Base-by-base conservation (phyloP, 2,329 filamentous ascomycete genomes). In the Trichoderma gracile region DNA sequence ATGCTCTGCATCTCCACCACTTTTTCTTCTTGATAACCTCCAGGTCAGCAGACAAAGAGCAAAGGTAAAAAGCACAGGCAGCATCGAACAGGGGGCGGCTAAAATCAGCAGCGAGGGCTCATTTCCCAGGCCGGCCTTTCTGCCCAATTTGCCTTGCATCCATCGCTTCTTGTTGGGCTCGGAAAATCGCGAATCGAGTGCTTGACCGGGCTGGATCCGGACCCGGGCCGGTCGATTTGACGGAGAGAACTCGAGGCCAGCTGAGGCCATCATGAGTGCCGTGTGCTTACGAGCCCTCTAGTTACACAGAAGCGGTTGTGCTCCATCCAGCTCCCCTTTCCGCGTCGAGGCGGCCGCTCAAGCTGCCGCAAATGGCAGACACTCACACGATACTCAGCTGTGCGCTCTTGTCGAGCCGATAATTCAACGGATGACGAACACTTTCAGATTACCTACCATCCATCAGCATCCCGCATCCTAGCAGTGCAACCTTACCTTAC, bases 211-310 rank as follows among this genome's bases (percentile, higher is more conserved):
- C 57, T 25, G n/a, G 21, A 42, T 38, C 43, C 58, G 57, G 57
- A 25, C n/a, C 47, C 57, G 57, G 57, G 57, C 57, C 57, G 47
- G 57, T 61, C 21, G 30, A 21, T 23, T 27, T 30, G 43, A 23
- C 49, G n/a, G 33, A 46, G 45, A 33, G 21, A 40, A 40, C 38
- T 43, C 46, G 45, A 52, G 38, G 38, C 49, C 47, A 53, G 47
- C 47, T 53, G 58, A 53, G 47, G 30, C 47, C 49, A 30, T 62
- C 59, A 53, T 53, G 49, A 38, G 49, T n/a, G 5, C 38, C 45
- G 10, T 33, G 46, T 38, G 38, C 38, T 27, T 52, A 43, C 42
- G 38, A 45, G 46, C 17, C 25, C 23, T 6, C 0, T 46, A 2
- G 33, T 38, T 19, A 3, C 10, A 5, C 33, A 14, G 3, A 14